These are phyloP conservation scores for Stygiomarasmius scandens DNA, from an alignment of 1,284 basidiomycete species.

Conservation along the genomic window DNA sequence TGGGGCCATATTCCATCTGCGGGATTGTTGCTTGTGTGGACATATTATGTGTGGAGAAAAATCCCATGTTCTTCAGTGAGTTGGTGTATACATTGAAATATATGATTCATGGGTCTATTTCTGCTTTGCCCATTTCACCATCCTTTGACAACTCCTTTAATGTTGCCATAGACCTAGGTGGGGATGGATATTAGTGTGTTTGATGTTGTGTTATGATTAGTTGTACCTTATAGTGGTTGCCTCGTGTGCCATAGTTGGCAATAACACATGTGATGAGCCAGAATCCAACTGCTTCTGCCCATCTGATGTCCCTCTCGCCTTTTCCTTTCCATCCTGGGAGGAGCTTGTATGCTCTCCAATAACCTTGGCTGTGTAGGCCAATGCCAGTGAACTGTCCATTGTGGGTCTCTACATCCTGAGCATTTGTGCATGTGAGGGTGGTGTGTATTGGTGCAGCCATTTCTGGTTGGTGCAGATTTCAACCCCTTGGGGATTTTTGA, in stretches of 20 bases:
- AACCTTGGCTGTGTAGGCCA: conserved; percentile 34
- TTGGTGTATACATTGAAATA: conserved; percentile 28
- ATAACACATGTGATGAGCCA: conserved; percentile 33
- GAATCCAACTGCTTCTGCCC: conserved; percentile 41
- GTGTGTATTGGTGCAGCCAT: conserved; percentile 17
- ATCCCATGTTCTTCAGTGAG: neutral
- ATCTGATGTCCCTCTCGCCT: conserved; percentile 30
- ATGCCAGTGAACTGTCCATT: conserved; percentile 33
- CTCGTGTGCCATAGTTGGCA: neutral
- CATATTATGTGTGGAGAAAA: neutral
- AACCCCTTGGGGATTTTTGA: conserved; percentile 12
- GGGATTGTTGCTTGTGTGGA: neutral
- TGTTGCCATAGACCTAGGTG: conserved; percentile 41
- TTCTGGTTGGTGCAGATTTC: neutral
- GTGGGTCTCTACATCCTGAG: conserved; percentile 4
- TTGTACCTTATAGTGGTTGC: conserved; percentile 24
- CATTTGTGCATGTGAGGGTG: conserved; percentile 9
- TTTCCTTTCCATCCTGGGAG: conserved; percentile 33
- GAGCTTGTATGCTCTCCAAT: conserved; percentile 40
- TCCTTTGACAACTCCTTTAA: conserved; percentile 39
- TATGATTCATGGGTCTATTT: conserved; percentile 26
- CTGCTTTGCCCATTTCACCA: conserved; percentile 38
- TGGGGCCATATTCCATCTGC: neutral
- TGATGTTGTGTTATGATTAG: too few species aligned
- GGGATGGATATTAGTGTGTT: too few species aligned